Evolutionary conservation across 2,329 filamentous ascomycete genomes (phyloP).

Genomic region (Tympanopsis confertula): DNA sequence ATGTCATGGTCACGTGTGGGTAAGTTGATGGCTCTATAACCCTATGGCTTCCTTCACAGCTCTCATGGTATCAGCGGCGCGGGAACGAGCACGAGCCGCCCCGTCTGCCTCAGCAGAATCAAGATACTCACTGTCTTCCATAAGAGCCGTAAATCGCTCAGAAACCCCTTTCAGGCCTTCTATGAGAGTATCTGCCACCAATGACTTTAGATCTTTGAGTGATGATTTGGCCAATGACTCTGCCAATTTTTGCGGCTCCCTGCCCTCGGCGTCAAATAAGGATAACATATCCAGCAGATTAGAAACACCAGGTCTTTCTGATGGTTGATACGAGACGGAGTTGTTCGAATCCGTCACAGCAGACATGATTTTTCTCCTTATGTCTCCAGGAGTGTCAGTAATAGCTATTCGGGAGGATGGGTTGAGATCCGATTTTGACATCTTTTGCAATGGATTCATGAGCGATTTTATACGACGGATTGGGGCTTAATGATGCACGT

Average conservation of each 20-base stretch:
- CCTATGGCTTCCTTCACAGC: conserved; percentile 40
- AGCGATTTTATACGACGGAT: not conserved
- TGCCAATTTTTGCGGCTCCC: not conserved
- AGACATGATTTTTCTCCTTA: not conserved
- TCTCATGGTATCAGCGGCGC: conserved; percentile 46
- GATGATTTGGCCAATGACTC: not conserved
- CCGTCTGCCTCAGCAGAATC: conserved; percentile 46
- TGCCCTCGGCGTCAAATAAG: not conserved
- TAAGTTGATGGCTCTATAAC: conserved; percentile 17
- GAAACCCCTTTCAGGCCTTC: not conserved
- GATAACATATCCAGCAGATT: not conserved
- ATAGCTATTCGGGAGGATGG: not conserved
- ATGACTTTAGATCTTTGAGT: not conserved
- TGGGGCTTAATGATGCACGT: too few relatives aligned
- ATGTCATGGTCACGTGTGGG: not conserved
- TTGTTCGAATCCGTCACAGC: not conserved
- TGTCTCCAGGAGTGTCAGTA: not conserved
- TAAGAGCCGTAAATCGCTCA: not conserved
- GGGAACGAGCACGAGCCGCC: conserved; percentile 45
- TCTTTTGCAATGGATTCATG: not conserved
- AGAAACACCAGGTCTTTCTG: not conserved
- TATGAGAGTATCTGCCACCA: not conserved
- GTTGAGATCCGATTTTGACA: not conserved
- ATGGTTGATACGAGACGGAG: not conserved
- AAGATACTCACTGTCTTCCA: conserved; percentile 36